Conservation (phyloP, 1,284 basidiomycete species). For the Sporisorium sorghi region DNA sequence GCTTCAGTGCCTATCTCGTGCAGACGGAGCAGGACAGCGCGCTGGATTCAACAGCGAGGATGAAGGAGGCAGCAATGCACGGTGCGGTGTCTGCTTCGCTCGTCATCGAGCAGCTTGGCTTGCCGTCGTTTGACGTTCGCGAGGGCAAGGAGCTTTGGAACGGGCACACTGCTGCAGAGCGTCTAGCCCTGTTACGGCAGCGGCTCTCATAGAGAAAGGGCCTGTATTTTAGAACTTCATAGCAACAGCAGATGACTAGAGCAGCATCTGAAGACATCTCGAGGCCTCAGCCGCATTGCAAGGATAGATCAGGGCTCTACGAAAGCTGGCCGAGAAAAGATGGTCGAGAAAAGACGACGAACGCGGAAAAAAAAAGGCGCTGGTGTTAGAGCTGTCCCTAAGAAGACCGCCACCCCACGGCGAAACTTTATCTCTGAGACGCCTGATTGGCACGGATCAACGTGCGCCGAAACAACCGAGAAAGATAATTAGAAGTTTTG, state of each 20-base stretch:
- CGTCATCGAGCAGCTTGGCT: conserved; percentile 54
- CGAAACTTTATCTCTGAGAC: conserved; percentile 5
- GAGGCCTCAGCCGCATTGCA: no score
- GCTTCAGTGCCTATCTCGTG: conserved; percentile 41
- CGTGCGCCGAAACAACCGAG: conserved; percentile 14
- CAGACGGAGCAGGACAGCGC: conserved; percentile 10
- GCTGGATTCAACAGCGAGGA: conserved; percentile 5
- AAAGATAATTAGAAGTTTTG: conserved; percentile 4
- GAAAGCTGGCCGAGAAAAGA: background rate
- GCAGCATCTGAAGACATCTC: background rate
- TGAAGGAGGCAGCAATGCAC: conserved; percentile 41
- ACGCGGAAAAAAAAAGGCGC: background rate
- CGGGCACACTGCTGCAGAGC: conserved; percentile 8
- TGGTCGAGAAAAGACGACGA: background rate
- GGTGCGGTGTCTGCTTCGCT: conserved; percentile 53
- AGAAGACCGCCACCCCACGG: conserved; percentile 2
- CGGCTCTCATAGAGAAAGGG: background rate
- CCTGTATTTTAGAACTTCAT: no score
- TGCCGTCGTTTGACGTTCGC: conserved; percentile 32
- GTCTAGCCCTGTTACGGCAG: conserved; percentile 9
- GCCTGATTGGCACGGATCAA: conserved; percentile 21
- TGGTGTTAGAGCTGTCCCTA: background rate
- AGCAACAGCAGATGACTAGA: background rate
- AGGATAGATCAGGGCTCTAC: no score
- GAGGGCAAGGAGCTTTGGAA: conserved; percentile 48